A percentile compares a stretch with the other conserved stretches of the same genome.
Conservation (phyloP, 1,284 basidiomycete genomes). For the Pterulicium gracile region DNA sequence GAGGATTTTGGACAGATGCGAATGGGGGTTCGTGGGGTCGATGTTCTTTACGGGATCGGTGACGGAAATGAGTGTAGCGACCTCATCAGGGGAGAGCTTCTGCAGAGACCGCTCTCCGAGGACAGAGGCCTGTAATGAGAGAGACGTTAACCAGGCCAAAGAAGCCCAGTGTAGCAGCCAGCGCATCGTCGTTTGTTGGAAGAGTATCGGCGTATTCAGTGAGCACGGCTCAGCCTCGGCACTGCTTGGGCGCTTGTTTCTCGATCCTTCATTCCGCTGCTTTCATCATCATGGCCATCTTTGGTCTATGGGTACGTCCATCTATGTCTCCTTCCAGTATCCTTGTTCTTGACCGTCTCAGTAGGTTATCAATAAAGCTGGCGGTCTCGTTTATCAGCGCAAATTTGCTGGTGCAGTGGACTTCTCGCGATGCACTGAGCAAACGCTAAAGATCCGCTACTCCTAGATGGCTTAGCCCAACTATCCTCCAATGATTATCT, state of each 20-base stretch:
- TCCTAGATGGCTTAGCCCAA: conserved; percentile 73
- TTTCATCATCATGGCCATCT: conserved; percentile 50
- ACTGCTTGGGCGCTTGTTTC: neutral
- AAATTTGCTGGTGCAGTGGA: conserved; percentile 68
- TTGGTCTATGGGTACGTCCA: conserved; percentile 64
- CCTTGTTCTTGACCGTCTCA: conserved; percentile 4
- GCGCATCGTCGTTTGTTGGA: neutral
- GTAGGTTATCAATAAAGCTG: conserved; percentile 98
- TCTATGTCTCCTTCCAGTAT: conserved; percentile 1
- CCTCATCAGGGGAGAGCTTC: conserved; percentile 38
- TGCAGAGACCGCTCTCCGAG: conserved; percentile 33
- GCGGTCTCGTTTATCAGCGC: conserved; percentile 90
- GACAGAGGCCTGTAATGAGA: conserved; percentile 19
- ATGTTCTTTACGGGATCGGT: conserved; percentile 58
- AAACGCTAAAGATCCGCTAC: conserved; percentile 10
- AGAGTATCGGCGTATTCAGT: too few relatives aligned
- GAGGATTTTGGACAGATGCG: conserved; percentile 72
- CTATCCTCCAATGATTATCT: conserved; percentile 96
- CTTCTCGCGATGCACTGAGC: conserved; percentile 1
- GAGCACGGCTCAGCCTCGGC: too few relatives aligned
- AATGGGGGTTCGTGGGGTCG: conserved; percentile 49
- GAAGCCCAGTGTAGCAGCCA: conserved; percentile 3
- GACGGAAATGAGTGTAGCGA: conserved; percentile 37
- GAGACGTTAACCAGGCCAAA: conserved; percentile 13
- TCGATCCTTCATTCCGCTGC: neutral